A percentile compares a stretch with the other conserved stretches of the same genome.
These are phyloP conservation scores for Schizophyllum amplum DNA, from an alignment of 1,284 basidiomycete genomes.

Conservation along the genomic window DNA sequence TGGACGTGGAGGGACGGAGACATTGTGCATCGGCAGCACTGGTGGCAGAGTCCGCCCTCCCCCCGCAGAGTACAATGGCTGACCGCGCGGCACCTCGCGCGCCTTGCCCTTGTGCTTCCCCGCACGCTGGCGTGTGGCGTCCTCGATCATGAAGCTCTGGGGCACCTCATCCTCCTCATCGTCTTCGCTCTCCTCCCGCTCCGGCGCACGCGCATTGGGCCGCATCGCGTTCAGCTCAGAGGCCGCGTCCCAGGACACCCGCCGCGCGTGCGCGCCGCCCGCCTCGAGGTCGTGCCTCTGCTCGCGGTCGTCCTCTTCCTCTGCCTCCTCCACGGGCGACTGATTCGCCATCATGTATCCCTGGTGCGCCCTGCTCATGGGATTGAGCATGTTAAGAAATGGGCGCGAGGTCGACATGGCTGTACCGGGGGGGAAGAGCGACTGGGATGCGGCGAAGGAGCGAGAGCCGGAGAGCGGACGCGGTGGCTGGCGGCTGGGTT, in stretches of 20 bases:
- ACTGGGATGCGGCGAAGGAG: conserved; percentile 31
- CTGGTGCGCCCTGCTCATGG: conserved; percentile 61
- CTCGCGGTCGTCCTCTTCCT: conserved; percentile 37
- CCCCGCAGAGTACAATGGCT: conserved; percentile 38
- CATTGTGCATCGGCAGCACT: conserved; percentile 12
- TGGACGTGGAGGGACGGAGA: conserved; percentile 56
- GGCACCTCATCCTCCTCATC: conserved; percentile 77
- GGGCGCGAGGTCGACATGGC: conserved; percentile 42
- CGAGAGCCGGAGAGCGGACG: conserved; percentile 14
- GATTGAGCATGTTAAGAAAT: conserved; percentile 78
- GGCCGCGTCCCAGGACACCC: conserved; percentile 46
- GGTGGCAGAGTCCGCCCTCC: conserved; percentile 31
- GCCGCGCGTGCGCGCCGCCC: conserved; percentile 25
- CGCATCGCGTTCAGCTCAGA: conserved; percentile 48
- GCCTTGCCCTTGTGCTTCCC: conserved; percentile 27
- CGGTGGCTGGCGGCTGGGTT: background rate
- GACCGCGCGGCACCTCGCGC: conserved; percentile 20
- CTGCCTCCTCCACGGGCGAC: conserved; percentile 59
- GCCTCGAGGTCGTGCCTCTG: conserved; percentile 37
- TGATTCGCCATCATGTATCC: conserved; percentile 65
- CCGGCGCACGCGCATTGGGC: conserved; percentile 60
- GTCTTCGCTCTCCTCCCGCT: conserved; percentile 61
- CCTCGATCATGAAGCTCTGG: conserved; percentile 76
- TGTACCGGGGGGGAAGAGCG: conserved; percentile 33
- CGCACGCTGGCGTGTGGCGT: conserved; percentile 32